Base-by-base conservation (phyloP, 2,329 filamentous ascomycete genomes). In the Xylariaceae sp. region DNA sequence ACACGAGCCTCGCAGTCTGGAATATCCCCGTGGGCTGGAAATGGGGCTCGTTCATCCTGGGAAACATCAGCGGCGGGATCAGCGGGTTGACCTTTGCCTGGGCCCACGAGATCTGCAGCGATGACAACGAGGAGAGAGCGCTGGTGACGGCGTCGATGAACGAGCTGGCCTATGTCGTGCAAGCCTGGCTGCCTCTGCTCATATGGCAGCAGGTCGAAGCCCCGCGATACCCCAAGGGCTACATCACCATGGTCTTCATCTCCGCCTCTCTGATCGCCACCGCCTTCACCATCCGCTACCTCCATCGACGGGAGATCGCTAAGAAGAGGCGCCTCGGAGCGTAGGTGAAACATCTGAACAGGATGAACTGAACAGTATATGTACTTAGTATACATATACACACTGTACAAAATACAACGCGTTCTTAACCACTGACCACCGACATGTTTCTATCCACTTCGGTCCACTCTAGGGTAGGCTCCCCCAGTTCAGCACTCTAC, bases 81-180 rank as follows among this genome's bases (percentile, higher is more conserved):
- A 66, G 64, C 12, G 69, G 68, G 0, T 52, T 72, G 8, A 66
- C 63, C 0, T 70, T 69, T 40, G 66, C 69, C 0, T 73, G 69
- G 69, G 67, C 67, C 0, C 66, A 71, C 41, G 70, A 73, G 50
- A 70, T 73, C 29, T 72, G 68, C 50, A 61, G 59, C 26, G 67
- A 64, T 9, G 68, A 72, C 43, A 71, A 79, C 38, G 80, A 85
- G 56, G 81, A 85, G 60, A 65, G 80, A 8, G 79, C 81, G 0
- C 63, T 86, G 3, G 78, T 85, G 1, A 71, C 81, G 1, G 81
- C 69, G 0, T 62, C 68, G 12, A 85, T 85, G 77, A 85, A 85
- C 43, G 73, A 81, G 53, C 72, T 85, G 63, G 80, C 79, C 0
- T 83, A 84, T 43, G 78, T 83, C 1, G 60, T 86, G 30, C 79